phyloP scores from a whole-genome alignment of 768 basidiomycete genomes.

The Trametes maxima region DNA sequence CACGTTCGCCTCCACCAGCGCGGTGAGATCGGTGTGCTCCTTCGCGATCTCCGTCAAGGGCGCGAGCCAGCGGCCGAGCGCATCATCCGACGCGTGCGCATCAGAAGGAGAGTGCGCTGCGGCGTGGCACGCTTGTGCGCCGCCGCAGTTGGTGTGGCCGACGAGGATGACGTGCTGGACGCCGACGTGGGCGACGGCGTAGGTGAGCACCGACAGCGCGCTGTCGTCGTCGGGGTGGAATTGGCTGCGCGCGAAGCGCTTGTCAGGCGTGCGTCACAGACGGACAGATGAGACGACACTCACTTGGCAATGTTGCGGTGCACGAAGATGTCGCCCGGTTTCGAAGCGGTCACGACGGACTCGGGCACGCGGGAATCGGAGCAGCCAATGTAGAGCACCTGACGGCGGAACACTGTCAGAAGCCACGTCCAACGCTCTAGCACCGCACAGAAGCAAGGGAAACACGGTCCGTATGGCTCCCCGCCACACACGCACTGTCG shows the following conservation, averaged over 20 bases:
- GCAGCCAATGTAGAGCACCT: constrained; percentile 83
- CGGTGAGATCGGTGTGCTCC: constrained; percentile 7
- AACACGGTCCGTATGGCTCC: no score
- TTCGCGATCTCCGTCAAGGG: constrained; percentile 60
- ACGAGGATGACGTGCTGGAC: constrained; percentile 83
- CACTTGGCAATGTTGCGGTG: constrained; percentile 90
- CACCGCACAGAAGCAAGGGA: no score
- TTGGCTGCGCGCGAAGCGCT: constrained; percentile 51
- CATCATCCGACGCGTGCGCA: constrained; percentile 30
- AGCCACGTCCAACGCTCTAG: background rate
- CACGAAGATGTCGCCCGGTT: constrained; percentile 82
- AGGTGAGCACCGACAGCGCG: constrained; percentile 70
- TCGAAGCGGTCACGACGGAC: constrained; percentile 64
- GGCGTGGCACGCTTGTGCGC: constrained; percentile 58
- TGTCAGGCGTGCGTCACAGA: background rate
- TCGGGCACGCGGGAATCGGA: constrained; percentile 88
- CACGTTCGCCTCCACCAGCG: constrained; percentile 60
- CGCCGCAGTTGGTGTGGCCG: constrained; percentile 85
- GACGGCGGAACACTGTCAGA: background rate
- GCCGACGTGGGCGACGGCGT: constrained; percentile 69
- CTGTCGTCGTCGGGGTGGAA: constrained; percentile 73
- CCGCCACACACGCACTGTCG: no score
- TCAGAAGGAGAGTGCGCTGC: constrained; percentile 43
- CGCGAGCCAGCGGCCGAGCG: constrained; percentile 71
- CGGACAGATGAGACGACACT: constrained; percentile 28